Conservation (phyloP, 176 grass and related monocot species). For the Poa annua region DNA sequence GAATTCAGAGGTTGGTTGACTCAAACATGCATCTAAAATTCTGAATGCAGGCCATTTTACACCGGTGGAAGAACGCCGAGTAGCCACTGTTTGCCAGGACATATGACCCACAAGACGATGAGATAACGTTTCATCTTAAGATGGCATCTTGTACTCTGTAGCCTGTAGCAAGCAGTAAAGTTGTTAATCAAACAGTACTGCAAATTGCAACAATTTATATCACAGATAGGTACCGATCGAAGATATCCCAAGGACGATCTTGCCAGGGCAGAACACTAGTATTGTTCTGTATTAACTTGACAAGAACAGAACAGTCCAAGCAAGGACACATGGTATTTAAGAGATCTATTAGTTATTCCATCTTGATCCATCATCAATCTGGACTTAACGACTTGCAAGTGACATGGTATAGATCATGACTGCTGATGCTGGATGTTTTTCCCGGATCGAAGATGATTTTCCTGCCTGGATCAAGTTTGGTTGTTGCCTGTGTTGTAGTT, state of each 20-base stretch:
- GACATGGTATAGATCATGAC: not conserved
- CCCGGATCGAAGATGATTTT: too few relatives aligned
- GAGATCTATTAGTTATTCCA: conserved; percentile 33
- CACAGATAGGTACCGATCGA: conserved; percentile 26
- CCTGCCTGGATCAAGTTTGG: too few relatives aligned
- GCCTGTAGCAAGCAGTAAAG: not conserved
- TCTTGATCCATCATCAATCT: not conserved
- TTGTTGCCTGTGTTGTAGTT: too few relatives aligned
- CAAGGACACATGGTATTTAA: conserved; percentile 19
- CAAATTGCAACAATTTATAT: conserved; percentile 27
- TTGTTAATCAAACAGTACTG: conserved; percentile 9
- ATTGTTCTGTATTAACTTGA: not conserved
- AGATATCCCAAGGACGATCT: conserved; percentile 35
- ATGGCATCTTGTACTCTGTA: not conserved
- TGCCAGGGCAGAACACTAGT: conserved; percentile 5
- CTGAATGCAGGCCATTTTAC: not conserved
- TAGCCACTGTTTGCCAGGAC: not conserved
- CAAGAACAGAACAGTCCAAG: conserved; percentile 12
- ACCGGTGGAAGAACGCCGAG: not conserved
- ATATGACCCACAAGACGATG: not conserved
- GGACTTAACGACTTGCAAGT: not conserved
- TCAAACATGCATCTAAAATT: not conserved
- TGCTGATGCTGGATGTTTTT: too few relatives aligned
- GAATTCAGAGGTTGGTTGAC: not conserved
- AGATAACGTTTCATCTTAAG: not conserved